Base-by-base conservation (phyloP, 2,329 filamentous ascomycete genomes). In the Pseudodiploospora longispora region DNA sequence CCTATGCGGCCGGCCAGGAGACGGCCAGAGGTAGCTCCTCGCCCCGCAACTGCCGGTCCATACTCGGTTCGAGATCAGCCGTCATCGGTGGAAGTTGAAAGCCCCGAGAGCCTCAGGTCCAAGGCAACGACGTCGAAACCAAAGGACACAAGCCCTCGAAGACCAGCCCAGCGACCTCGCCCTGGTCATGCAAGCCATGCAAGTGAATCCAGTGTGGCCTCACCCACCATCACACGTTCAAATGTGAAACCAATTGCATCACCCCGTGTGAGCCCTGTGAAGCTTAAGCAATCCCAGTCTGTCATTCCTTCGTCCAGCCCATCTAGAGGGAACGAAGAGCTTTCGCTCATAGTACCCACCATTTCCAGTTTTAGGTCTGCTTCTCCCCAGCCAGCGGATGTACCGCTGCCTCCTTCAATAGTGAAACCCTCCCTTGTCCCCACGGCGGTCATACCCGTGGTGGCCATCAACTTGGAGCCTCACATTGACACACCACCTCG, bases 21-120 rank as follows among this genome's bases (percentile, higher is more conserved):
- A 52, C 68, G 76, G 36, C 77, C 78, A 3, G 79, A 82, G 44
- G 66, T 78, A 53, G 71, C 71, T 36, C 66, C 74, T 29, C 70
- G 80, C 46, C 80, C 80, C 31, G 80, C 80, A 9, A 83, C 80
- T 9, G 80, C 80, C 8, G 80, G 80, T 0, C 80, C 80, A 0
- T 83, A 83, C 57, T 83, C 80, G 19, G 72, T 80, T 7, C 68
- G 80, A 51, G 69, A 69, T n/a, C 73, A 75, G 10, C 54, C 64
- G 3, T 47, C 52, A 3, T 50, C 49, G 5, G 38, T 62, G 29
- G 64, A 65, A 34, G 43, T 53, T 10, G 59, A 53, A 30, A 78
- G 75, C 50, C 75, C 75, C 2, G 71, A 74, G 37, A 65, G 57
- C 35, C 50, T 61, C 27, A 74, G 65, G 52, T 55, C 67, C 12